These are phyloP conservation scores for Hortaea werneckii DNA, from an alignment of 2,329 filamentous ascomycete species.

Conservation along the genomic window DNA sequence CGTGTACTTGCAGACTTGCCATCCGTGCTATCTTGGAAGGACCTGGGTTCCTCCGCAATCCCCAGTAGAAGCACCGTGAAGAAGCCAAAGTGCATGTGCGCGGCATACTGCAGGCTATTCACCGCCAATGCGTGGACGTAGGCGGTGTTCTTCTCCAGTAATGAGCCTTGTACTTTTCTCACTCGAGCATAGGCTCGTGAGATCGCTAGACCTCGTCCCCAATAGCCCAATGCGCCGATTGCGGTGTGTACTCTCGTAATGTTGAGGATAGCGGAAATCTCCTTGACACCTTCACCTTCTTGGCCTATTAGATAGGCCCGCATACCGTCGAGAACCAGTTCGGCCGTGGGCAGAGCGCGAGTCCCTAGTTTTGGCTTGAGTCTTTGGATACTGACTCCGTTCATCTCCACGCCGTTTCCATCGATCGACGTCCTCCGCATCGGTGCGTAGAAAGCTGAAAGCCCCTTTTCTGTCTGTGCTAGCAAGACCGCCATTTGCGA, in stretches of 20 bases:
- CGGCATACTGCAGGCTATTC: slow-evolving; percentile 7
- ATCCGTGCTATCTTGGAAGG: slow-evolving; percentile 3
- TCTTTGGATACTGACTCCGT: slow-evolving; percentile 58
- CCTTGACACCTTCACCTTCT: slow-evolving; percentile 55
- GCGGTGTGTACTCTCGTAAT: slow-evolving; percentile 8
- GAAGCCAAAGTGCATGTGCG: slow-evolving; percentile 9
- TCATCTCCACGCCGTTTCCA: slow-evolving; percentile 27
- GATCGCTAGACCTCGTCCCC: slow-evolving; percentile 12
- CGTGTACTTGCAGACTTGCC: neutral
- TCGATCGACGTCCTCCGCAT: slow-evolving; percentile 33
- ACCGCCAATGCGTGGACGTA: slow-evolving; percentile 8
- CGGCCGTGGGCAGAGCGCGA: slow-evolving; percentile 58
- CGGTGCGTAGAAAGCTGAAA: slow-evolving; percentile 57
- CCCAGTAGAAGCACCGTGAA: slow-evolving; percentile 11
- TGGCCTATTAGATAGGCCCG: slow-evolving; percentile 50
- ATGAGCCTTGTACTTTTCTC: slow-evolving; percentile 6
- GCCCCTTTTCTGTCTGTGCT: slow-evolving; percentile 44
- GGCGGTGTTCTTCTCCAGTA: slow-evolving; percentile 8
- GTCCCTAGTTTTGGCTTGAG: slow-evolving; percentile 67
- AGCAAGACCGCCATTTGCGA: slow-evolving; percentile 54
- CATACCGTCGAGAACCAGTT: slow-evolving; percentile 46
- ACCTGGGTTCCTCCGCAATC: slow-evolving; percentile 4
- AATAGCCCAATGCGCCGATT: slow-evolving; percentile 9
- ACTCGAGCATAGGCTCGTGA: slow-evolving; percentile 8
- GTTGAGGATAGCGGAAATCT: slow-evolving; percentile 24